A percentile compares a stretch with the other conserved stretches of the same genome.
These are phyloP conservation scores for Trichothecium sympodiale DNA, from an alignment of 2,329 filamentous ascomycete species.

Conservation along the genomic window DNA sequence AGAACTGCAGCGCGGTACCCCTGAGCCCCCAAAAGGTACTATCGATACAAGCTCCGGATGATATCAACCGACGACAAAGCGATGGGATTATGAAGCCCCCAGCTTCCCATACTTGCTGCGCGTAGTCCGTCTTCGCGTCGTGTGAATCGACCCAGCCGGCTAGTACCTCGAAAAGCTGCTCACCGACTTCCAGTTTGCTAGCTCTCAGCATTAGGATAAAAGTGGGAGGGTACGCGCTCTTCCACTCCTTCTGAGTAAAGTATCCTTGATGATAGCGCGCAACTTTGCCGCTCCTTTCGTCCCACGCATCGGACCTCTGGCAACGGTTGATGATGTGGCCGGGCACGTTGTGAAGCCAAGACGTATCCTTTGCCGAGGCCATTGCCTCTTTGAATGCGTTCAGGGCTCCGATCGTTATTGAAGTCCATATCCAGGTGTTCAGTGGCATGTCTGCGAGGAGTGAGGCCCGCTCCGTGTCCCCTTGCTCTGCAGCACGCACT, in stretches of 20 bases:
- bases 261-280: no score
- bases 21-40: no score
- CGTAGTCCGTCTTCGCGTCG: not conserved
- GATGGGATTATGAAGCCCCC: slow-evolving; percentile 1
- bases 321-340: not conserved
- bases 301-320: not conserved
- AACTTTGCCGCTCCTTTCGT: not conserved
- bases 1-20: no score
- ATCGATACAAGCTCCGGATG: no score
- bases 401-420: not conserved
- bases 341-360: not conserved
- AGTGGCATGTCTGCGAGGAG: no score
- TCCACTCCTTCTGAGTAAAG: not conserved
- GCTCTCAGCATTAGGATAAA: not conserved
- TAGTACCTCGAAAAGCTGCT: not conserved
- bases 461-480: not conserved
- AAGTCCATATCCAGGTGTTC: not conserved
- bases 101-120: slow-evolving; percentile 1
- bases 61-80: no score
- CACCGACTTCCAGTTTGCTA: not conserved
- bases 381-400: not conserved
- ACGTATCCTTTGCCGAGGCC: not conserved
- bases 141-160: not conserved
- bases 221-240: not conserved
- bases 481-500: not conserved